These are phyloP conservation scores for Populus tremula DNA, from an alignment of 345 rosid species.

Conservation along the genomic window DNA sequence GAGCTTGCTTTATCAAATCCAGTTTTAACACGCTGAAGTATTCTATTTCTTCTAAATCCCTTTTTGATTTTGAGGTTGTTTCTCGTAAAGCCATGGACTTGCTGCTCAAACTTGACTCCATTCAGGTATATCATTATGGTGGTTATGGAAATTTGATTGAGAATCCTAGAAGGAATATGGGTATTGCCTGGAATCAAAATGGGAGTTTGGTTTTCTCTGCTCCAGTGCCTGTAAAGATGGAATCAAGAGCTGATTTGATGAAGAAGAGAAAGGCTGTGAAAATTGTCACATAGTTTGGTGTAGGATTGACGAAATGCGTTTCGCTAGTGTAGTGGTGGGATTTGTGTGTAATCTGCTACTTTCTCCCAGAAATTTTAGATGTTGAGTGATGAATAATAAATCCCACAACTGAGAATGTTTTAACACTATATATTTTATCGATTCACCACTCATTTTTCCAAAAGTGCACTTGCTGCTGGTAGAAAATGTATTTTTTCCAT, in stretches of 20 bases:
- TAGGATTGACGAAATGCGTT: not conserved
- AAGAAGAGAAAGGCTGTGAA: slow-evolving; percentile 37
- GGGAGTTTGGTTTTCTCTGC: slow-evolving; percentile 48
- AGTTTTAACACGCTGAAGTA: slow-evolving; percentile 58
- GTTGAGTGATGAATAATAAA: not conserved
- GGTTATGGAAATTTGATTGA: slow-evolving; percentile 24
- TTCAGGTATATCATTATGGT: slow-evolving; percentile 50
- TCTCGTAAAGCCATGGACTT: slow-evolving; percentile 60
- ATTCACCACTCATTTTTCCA: not conserved
- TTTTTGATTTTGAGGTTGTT: slow-evolving; percentile 40
- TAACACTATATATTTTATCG: not conserved
- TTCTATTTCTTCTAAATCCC: slow-evolving; percentile 48
- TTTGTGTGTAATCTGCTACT: not conserved
- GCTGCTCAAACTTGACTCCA: slow-evolving; percentile 68
- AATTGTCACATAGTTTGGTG: slow-evolving; percentile 14
- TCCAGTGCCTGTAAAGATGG: slow-evolving; percentile 72
- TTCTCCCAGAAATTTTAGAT: not conserved
- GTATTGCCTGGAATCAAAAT: slow-evolving; percentile 22
- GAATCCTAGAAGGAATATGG: slow-evolving; percentile 6
- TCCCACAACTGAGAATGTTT: not conserved
- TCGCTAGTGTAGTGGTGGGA: not conserved
- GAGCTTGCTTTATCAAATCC: slow-evolving; percentile 71
- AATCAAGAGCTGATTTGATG: slow-evolving; percentile 41
- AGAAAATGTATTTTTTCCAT: no score
- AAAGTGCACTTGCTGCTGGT: not conserved